Evolutionary conservation across 805 yeast genomes (phyloP).

Genomic region (Metschnikowia kofuensis): DNA sequence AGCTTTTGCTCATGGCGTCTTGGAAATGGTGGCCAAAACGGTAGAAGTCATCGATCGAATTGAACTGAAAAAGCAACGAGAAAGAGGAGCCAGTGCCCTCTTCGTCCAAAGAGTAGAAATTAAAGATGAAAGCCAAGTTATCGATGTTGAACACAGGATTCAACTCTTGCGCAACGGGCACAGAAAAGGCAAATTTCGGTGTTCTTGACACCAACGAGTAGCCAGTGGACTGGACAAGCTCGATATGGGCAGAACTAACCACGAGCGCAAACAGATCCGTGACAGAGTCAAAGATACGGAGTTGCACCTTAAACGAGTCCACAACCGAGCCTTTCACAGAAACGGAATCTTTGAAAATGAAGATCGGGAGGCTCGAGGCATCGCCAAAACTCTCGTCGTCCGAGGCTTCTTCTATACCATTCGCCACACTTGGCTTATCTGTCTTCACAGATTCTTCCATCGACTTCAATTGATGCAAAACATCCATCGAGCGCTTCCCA

Average conservation of each 20-base stretch:
- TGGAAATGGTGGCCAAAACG: slow-evolving; percentile 31
- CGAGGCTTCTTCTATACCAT: slow-evolving; percentile 1
- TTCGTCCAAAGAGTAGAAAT: slow-evolving; percentile 31
- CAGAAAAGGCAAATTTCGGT: slow-evolving; percentile 7
- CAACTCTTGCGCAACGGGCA: slow-evolving; percentile 41
- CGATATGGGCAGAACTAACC: slow-evolving; percentile 29
- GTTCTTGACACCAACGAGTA: slow-evolving; percentile 45
- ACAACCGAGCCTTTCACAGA: slow-evolving; percentile 19
- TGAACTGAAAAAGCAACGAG: slow-evolving; percentile 66
- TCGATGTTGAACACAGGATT: slow-evolving; percentile 66
- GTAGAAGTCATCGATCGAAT: slow-evolving; percentile 34
- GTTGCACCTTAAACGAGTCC: slow-evolving; percentile 28
- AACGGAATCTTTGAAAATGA: slow-evolving; percentile 6
- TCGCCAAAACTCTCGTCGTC: slow-evolving; percentile 19
- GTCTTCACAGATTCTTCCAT: slow-evolving; percentile 16
- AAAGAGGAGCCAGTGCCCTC: slow-evolving; percentile 34
- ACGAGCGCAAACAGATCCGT: slow-evolving; percentile 47
- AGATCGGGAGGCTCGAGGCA: slow-evolving; percentile 16
- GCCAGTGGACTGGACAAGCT: slow-evolving; percentile 40
- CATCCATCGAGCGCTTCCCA: slow-evolving; percentile 1
- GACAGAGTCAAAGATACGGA: slow-evolving; percentile 57
- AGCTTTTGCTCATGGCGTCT: slow-evolving; percentile 5
- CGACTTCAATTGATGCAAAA: slow-evolving; percentile 15
- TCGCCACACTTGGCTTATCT: slow-evolving; percentile 11
- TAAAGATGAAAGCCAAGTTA: slow-evolving; percentile 61